Evolutionary conservation across 169 alveolate species (phyloP), one percentile per base, ranked within the genome.

Genomic region (Plasmodium knowlesi): DNA sequence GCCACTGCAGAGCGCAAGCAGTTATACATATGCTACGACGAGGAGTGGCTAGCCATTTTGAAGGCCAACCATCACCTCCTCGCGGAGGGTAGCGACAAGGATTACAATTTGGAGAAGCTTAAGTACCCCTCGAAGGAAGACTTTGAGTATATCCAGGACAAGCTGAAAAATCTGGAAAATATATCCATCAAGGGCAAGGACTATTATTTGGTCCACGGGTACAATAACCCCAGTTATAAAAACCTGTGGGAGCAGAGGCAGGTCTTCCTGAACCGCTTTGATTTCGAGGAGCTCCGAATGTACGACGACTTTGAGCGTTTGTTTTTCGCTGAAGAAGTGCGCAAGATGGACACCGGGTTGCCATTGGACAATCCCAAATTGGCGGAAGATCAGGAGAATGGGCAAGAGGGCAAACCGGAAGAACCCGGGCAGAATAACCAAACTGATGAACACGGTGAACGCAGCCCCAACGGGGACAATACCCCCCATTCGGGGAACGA

Each of bases 21-120:
- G 39, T 46, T 25, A 5, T 74, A 74, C 61, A 28, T 85, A 85
- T 85, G 93, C 46, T 85, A 85, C 39, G 93, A 85, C 61, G 16
- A 50, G 41, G 93, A 85, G 37, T 85, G 93, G 93, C 85, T 85
- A 73, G 93, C 93, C 30, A 85, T 85, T n/a, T 5, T 85, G 41
- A 85, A 85, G 61, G 93, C 93, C 25, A 85, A 85, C 39, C 93
- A 85, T 22, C 78, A 85, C 14, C 61, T 85, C 19, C 28, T 85
- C 61, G 74, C 93, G 6, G 57, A 37, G 19, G 61, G 50, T 39
- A 28, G 83, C 61, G 54, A 50, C 43, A 85, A 85, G 43, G 80
- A 85, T 85, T 85, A 85, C 67, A 85, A 85, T 85, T 74, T 85
- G 70, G 93, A 85, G 80, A 50, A 74, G 34, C 41, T 85, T 43